These are phyloP conservation scores for Hypoxylon rubiginosum DNA, from an alignment of 2,329 filamentous ascomycete species.

Conservation along the genomic window DNA sequence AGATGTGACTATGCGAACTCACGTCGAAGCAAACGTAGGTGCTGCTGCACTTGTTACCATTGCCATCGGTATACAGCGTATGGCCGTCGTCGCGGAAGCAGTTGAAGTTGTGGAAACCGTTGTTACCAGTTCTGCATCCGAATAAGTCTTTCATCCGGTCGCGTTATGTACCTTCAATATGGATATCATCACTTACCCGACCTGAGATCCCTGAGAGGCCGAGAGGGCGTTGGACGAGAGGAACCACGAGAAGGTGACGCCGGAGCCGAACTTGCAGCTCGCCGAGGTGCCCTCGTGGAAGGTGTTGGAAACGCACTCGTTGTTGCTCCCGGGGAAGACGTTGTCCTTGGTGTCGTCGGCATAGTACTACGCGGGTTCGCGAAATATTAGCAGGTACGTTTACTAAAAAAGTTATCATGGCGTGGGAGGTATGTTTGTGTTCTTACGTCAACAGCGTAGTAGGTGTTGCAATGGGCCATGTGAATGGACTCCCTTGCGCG, in stretches of 20 bases:
- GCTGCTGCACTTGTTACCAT: conserved; percentile 11
- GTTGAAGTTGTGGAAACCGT: conserved; percentile 23
- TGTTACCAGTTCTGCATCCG: conserved; percentile 14
- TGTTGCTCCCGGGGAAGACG: conserved; percentile 11
- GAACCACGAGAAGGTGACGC: conserved; percentile 14
- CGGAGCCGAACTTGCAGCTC: conserved; percentile 22
- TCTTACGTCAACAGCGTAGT: conserved; percentile 15
- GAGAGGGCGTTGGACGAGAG: conserved; percentile 1
- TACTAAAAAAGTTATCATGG: not conserved
- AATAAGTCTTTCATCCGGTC: not conserved
- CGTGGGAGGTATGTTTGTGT: not conserved
- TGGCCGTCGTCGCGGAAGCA: conserved; percentile 24
- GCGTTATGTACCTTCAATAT: not conserved
- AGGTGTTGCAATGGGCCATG: conserved; percentile 9
- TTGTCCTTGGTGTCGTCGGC: conserved; percentile 17
- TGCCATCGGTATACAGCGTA: conserved; percentile 17
- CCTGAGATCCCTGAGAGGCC: not conserved
- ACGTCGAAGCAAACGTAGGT: conserved; percentile 27
- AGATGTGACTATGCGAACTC: not conserved
- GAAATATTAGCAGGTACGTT: not conserved
- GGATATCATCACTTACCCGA: conserved; percentile 9
- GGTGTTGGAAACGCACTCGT: conserved; percentile 9
- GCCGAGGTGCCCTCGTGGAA: conserved; percentile 11
- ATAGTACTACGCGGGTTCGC: conserved; percentile 11
- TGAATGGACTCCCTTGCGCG: conserved; percentile 17